Evolutionary conservation across 2,329 filamentous ascomycete species (phyloP).

Genomic region (Penicillium sp.): DNA sequence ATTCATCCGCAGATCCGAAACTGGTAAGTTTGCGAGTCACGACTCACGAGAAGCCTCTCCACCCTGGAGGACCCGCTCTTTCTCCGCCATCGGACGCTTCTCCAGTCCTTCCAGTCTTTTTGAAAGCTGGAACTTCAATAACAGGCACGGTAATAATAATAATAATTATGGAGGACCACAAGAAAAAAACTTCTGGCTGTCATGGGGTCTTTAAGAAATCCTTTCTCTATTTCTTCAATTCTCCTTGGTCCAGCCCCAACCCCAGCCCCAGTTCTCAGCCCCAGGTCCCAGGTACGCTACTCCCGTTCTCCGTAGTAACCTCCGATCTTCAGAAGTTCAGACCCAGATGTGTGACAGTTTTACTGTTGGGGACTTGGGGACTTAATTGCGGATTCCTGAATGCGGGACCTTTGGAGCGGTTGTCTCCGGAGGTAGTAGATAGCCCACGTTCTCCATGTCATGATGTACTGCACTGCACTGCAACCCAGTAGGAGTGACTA

Average conservation of each 20-base stretch:
- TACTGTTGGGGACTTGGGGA: conserved; percentile 1
- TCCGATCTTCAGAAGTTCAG: conserved; percentile 18
- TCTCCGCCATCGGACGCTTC: conserved; percentile 26
- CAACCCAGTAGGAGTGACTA: neutral
- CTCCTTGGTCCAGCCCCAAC: neutral
- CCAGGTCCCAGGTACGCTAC: conserved; percentile 17
- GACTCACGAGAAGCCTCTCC: conserved; percentile 19
- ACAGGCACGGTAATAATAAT: too few relatives aligned
- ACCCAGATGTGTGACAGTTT: neutral
- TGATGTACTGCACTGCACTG: neutral
- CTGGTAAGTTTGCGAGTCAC: conserved; percentile 18
- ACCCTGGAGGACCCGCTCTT: conserved; percentile 18
- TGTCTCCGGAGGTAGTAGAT: neutral
- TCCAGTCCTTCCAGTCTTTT: conserved; percentile 7
- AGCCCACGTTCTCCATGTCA: neutral
- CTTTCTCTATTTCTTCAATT: neutral
- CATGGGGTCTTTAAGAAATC: neutral
- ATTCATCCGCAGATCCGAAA: conserved; percentile 9
- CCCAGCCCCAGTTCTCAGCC: neutral
- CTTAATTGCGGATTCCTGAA: neutral
- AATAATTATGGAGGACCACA: neutral
- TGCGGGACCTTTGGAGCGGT: neutral
- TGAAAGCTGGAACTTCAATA: neutral
- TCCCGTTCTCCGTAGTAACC: conserved; percentile 13
- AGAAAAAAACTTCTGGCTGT: neutral